phyloP scores from a whole-genome alignment of 148 eudicot genomes.

The Rhododendron ferrugineum region DNA sequence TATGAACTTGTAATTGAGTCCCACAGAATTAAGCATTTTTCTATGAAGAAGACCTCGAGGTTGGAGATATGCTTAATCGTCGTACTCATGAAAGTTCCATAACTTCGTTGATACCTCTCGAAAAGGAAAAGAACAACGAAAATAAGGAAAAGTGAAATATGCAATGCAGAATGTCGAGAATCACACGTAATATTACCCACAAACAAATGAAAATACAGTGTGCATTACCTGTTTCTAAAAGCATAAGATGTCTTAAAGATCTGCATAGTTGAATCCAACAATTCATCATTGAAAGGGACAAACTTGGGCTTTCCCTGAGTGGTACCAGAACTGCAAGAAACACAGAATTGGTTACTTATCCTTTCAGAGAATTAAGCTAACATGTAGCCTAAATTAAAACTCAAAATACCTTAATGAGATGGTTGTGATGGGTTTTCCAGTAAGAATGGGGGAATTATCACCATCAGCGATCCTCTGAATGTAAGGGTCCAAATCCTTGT shows the following conservation, averaged over 20 bases:
- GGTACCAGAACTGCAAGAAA: constrained; percentile 75
- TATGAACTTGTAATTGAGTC: not conserved
- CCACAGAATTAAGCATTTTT: not conserved
- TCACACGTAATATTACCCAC: not conserved
- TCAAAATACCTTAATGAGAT: constrained; percentile 62
- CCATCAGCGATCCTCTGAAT: constrained; percentile 69
- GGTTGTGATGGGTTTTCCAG: constrained; percentile 63
- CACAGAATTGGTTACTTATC: not conserved
- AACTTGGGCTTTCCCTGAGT: constrained; percentile 87
- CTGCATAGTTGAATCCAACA: constrained; percentile 72
- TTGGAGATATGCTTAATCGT: not conserved
- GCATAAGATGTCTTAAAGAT: constrained; percentile 83
- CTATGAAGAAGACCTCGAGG: not conserved
- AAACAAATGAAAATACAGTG: not conserved
- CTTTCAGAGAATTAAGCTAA: not conserved
- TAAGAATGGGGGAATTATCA: constrained; percentile 53
- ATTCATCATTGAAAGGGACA: constrained; percentile 77
- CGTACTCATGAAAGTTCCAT: not conserved
- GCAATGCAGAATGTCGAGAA: not conserved
- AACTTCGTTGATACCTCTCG: not conserved
- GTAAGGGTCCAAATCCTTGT: constrained; percentile 66
- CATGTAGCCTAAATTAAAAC: not conserved
- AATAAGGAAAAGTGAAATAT: not conserved
- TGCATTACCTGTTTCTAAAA: constrained; percentile 64
- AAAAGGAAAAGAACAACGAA: not conserved